A percentile compares a stretch with the other conserved stretches of the same genome.
phyloP scores from a whole-genome alignment of 768 basidiomycete genomes.

The Boletus sensibilis region DNA sequence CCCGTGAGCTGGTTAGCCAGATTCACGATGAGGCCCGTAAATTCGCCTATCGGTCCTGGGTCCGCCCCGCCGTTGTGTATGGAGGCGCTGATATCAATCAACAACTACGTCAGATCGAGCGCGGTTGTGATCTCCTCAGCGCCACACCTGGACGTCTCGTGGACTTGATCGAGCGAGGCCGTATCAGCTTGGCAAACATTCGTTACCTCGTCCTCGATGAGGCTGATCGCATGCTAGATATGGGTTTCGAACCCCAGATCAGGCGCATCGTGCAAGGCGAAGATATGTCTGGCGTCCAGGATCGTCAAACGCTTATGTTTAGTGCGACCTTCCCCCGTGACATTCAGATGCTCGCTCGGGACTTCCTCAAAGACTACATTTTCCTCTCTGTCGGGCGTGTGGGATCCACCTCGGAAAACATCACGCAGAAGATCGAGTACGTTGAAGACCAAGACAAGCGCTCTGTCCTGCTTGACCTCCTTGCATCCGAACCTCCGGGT shows the following conservation, averaged over 20 bases:
- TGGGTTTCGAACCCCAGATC: conserved; percentile 99
- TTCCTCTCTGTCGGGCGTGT: conserved; percentile 99
- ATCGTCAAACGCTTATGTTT: conserved; percentile 99
- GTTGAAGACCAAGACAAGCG: conserved; percentile 98
- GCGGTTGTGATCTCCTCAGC: conserved; percentile 94
- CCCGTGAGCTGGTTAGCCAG: conserved; percentile 97
- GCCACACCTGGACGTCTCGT: conserved; percentile 98
- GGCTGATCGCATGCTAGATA: conserved; percentile 99
- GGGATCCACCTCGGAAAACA: conserved; percentile 98
- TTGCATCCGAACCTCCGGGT: conserved; percentile 65
- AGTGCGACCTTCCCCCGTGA: conserved; percentile 99
- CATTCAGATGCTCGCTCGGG: conserved; percentile 94
- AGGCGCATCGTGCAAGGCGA: conserved; percentile 96
- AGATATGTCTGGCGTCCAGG: conserved; percentile 92
- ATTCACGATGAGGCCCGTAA: conserved; percentile 99
- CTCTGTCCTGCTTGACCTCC: conserved; percentile 91
- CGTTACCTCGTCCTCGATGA: conserved; percentile 98
- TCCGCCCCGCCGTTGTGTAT: conserved; percentile 97
- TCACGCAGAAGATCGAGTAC: conserved; percentile 98
- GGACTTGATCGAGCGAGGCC: conserved; percentile 96
- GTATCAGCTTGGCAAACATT: conserved; percentile 94
- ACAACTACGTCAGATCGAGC: conserved; percentile 91
- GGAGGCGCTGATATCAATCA: conserved; percentile 98
- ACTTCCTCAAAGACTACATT: conserved; percentile 97
- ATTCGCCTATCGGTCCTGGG: conserved; percentile 99